Evolutionary conservation across 2,329 filamentous ascomycete species (phyloP).

Genomic region (Botrytis sinoallii): DNA sequence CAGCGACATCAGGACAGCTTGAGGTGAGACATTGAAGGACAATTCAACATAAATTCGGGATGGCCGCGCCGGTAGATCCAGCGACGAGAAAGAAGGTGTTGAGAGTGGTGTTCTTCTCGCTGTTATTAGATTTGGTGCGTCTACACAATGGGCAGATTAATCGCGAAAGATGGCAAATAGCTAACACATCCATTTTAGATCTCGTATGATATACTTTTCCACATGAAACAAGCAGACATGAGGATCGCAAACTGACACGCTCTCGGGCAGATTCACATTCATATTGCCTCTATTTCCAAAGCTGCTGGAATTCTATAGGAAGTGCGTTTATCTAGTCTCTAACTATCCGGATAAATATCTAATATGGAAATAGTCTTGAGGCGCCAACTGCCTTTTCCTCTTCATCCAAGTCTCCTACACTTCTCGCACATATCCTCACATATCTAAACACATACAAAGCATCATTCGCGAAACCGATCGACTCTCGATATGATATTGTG

Average conservation of each 20-base stretch:
- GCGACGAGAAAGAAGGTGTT: constrained; percentile 74
- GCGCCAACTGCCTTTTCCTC: constrained; percentile 46
- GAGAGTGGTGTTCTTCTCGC: constrained; percentile 81
- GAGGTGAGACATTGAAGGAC: background rate
- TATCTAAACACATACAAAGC: constrained; percentile 95
- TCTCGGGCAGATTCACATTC: constrained; percentile 68
- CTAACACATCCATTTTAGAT: constrained; percentile 18
- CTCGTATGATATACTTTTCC: constrained; percentile 17
- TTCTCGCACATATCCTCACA: constrained; percentile 75
- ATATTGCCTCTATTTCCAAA: constrained; percentile 95
- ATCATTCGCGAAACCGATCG: constrained; percentile 86
- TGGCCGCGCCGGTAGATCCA: constrained; percentile 46
- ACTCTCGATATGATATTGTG: constrained; percentile 95
- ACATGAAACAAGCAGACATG: background rate
- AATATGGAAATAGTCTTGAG: constrained; percentile 63
- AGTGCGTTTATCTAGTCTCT: constrained; percentile 67
- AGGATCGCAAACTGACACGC: background rate
- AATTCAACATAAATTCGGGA: constrained; percentile 19
- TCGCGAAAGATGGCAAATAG: background rate
- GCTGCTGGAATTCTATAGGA: constrained; percentile 92
- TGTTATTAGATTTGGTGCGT: constrained; percentile 83
- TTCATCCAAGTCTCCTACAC: constrained; percentile 51
- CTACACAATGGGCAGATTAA: background rate
- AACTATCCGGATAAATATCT: constrained; percentile 64
- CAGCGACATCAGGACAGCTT: background rate